Conservation (phyloP, 768 basidiomycete genomes). For the Nevesoporus exiguus region DNA sequence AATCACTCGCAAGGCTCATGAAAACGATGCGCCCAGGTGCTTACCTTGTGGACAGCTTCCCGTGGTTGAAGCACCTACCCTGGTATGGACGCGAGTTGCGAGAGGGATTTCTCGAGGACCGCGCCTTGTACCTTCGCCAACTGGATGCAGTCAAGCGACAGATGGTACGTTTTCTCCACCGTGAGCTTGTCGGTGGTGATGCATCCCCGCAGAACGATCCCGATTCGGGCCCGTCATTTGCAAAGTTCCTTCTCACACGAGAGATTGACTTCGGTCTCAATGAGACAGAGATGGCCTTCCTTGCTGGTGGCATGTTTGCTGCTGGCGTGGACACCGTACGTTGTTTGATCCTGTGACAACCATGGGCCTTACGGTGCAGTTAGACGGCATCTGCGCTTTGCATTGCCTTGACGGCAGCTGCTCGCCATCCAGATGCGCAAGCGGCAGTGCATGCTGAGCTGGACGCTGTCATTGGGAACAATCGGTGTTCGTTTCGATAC, state of each 20-base stretch:
- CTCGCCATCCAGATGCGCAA: slow-evolving; percentile 47
- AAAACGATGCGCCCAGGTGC: slow-evolving; percentile 27
- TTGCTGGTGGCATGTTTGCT: slow-evolving; percentile 56
- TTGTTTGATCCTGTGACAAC: background rate
- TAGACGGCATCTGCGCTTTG: slow-evolving; percentile 49
- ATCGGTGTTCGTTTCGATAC: slow-evolving; percentile 4
- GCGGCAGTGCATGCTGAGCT: slow-evolving; percentile 49
- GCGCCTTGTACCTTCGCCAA: slow-evolving; percentile 44
- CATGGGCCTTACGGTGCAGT: background rate
- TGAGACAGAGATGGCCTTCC: slow-evolving; percentile 52
- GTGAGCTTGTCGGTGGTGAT: background rate
- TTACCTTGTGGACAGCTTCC: slow-evolving; percentile 34
- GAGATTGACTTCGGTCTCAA: slow-evolving; percentile 47
- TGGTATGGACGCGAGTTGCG: slow-evolving; percentile 55
- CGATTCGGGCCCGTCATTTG: slow-evolving; percentile 43
- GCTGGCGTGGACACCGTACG: slow-evolving; percentile 51
- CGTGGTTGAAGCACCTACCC: slow-evolving; percentile 45
- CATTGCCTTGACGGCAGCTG: slow-evolving; percentile 46
- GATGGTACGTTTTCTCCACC: slow-evolving; percentile 39
- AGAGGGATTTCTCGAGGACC: slow-evolving; percentile 48
- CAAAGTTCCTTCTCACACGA: slow-evolving; percentile 48
- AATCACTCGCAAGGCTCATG: slow-evolving; percentile 19
- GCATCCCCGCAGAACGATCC: slow-evolving; percentile 2
- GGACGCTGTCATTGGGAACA: slow-evolving; percentile 44
- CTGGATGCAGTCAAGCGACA: slow-evolving; percentile 41